Conservation (phyloP, 2,329 filamentous ascomycete genomes). For the Colletotrichum endophyticum region DNA sequence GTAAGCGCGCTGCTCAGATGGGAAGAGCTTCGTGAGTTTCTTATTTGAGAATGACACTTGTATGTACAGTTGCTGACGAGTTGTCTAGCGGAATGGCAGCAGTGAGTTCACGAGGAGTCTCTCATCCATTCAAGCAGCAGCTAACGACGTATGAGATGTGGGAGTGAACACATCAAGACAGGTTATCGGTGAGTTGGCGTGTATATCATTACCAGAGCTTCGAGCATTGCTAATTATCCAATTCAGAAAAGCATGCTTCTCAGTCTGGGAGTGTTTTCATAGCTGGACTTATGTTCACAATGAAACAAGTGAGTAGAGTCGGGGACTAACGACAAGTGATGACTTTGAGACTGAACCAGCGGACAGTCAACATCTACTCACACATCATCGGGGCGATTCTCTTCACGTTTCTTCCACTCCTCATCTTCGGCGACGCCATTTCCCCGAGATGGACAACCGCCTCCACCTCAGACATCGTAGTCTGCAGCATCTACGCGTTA, state of each 20-base stretch:
- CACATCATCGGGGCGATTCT: conserved; percentile 45
- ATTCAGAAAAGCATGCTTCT: background rate
- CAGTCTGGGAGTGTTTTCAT: background rate
- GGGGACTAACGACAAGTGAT: background rate
- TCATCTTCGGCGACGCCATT: conserved; percentile 39
- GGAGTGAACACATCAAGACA: conserved; percentile 8
- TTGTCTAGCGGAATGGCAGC: conserved; percentile 4
- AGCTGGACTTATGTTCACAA: conserved; percentile 15
- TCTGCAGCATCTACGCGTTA: conserved; percentile 46
- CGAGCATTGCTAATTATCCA: background rate
- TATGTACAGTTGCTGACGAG: background rate
- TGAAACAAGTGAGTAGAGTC: background rate
- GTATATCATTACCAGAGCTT: background rate
- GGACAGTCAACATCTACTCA: conserved; percentile 50
- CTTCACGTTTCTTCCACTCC: conserved; percentile 41
- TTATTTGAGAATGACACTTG: background rate
- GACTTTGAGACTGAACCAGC: background rate
- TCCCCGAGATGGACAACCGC: conserved; percentile 39
- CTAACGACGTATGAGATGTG: background rate
- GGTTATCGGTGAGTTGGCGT: conserved; percentile 3
- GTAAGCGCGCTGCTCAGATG: background rate
- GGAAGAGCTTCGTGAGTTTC: conserved; percentile 4
- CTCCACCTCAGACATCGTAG: conserved; percentile 40
- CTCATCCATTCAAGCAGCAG: fast-evolving
- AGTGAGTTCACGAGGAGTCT: background rate